Percentiles rank a stretch among this genome's conserved stretches.
These are phyloP conservation scores for Malassezia furfur DNA, from an alignment of 1,284 basidiomycete genomes.

Conservation along the genomic window DNA sequence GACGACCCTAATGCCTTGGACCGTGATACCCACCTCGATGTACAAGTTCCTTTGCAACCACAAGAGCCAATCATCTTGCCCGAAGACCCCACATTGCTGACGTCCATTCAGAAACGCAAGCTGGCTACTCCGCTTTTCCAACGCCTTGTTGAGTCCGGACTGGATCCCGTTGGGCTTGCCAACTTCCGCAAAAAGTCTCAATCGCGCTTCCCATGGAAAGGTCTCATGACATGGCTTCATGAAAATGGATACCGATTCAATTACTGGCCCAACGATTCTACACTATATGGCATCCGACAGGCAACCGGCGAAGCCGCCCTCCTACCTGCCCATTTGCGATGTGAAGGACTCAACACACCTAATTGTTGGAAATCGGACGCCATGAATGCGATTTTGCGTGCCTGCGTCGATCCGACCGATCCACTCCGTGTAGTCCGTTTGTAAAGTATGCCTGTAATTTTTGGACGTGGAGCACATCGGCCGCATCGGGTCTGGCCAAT, in stretches of 20 bases:
- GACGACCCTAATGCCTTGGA: slow-evolving; percentile 13
- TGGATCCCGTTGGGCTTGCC: slow-evolving; percentile 14
- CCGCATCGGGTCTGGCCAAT: too few relatives aligned
- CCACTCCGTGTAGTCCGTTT: slow-evolving; percentile 17
- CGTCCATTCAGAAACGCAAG: slow-evolving; percentile 19
- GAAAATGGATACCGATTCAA: slow-evolving; percentile 19
- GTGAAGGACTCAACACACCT: slow-evolving; percentile 18
- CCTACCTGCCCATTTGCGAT: slow-evolving; percentile 15
- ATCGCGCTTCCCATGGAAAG: slow-evolving; percentile 19
- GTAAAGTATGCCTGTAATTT: not conserved
- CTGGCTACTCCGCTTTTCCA: slow-evolving; percentile 17
- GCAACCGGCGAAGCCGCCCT: slow-evolving; percentile 14
- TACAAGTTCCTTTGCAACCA: slow-evolving; percentile 15
- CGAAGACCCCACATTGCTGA: slow-evolving; percentile 18
- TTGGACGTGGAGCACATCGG: too few relatives aligned
- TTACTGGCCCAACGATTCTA: slow-evolving; percentile 19
- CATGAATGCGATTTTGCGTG: slow-evolving; percentile 18
- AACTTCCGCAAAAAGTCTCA: slow-evolving; percentile 19
- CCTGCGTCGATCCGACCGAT: slow-evolving; percentile 16
- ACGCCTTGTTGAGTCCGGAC: slow-evolving; percentile 17
- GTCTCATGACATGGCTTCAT: slow-evolving; percentile 17
- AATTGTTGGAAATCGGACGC: slow-evolving; percentile 21
- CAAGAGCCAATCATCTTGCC: slow-evolving; percentile 19
- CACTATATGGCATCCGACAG: slow-evolving; percentile 15
- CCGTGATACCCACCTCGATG: slow-evolving; percentile 15